Conservation (phyloP, 2,329 filamentous ascomycete genomes). For the Epicoccum nigrum region DNA sequence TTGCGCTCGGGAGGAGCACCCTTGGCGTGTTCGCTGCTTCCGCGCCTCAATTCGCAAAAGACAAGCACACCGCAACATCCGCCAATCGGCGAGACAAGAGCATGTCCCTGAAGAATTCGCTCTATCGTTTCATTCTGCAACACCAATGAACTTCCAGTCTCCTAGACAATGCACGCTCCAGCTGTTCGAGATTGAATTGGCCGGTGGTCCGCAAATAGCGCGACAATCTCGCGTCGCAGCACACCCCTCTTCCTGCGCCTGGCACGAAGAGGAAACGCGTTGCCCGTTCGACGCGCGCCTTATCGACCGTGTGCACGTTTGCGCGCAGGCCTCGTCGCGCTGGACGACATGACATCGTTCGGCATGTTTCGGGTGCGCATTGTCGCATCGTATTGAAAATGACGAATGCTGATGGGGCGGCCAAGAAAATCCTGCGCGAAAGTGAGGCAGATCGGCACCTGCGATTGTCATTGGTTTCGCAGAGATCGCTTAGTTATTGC, state of each 20-base stretch:
- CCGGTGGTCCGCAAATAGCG: constrained; percentile 4
- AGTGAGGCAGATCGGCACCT: constrained; percentile 18
- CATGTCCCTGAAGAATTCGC: no score
- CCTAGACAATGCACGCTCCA: constrained; percentile 5
- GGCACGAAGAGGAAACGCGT: constrained; percentile 11
- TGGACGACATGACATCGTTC: constrained; percentile 1
- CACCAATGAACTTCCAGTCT: constrained; percentile 1
- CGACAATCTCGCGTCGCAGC: constrained; percentile 15
- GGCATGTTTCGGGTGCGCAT: constrained; percentile 8
- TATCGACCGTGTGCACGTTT: constrained; percentile 6
- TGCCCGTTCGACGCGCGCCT: constrained; percentile 18
- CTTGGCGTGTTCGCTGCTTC: no score
- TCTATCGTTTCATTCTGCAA: not conserved
- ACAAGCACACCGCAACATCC: not conserved
- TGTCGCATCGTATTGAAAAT: constrained; percentile 10
- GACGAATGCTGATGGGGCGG: constrained; percentile 16
- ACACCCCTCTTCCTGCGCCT: constrained; percentile 4
- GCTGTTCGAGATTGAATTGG: not conserved
- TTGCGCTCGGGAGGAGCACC: no score
- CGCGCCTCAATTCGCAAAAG: not conserved
- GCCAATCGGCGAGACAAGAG: no score
- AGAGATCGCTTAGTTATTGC: not conserved
- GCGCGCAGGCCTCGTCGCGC: not conserved
- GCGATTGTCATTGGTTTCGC: not conserved
- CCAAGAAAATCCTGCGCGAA: constrained; percentile 14